Base-by-base conservation (phyloP, 2,329 filamentous ascomycete genomes). In the Metarhizium rileyi region DNA sequence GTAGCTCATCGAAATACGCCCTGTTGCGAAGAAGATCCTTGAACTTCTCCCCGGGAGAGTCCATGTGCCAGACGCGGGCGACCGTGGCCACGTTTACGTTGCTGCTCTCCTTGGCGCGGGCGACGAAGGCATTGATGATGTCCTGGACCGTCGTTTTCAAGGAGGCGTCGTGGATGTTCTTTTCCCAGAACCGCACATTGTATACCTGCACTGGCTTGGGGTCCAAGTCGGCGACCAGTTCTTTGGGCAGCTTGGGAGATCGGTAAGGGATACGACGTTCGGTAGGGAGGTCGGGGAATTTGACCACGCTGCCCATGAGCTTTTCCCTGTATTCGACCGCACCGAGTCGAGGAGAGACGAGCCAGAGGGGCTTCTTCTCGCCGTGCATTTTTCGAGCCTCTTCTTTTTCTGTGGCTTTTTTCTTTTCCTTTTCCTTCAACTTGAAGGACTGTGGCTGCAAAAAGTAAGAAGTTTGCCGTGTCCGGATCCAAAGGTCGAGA, bases 1-100 rank as follows among this genome's bases (percentile, higher is more conserved):
- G 59, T 4, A 61, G 51, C 53, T 62, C 60, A 20, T 61, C 58
- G 16, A 61, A 61, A 38, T 61, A 62, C 40, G 55, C 44, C 44
- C 53, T 55, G 51, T 61, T 51, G 30, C 53, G 51, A 18, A 61
- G 53, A 20, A 62, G 56, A 27, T 57, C 58, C 47, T 60, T 60
- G 52, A 62, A 62, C 52, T 61, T 61, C 25, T 61, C 59, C 26
- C 56, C 57, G 0, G 60, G 60, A 3, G 56, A 59, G 46, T 61
- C 59, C 60, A 62, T 62, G 48, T 62, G 60, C 60, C 60, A 62
- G 18, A 62, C 54, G 16, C 60, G 53, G 20, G 60, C 60, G 12
- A 61, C 54, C 12, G 60, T 61, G 5, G 59, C 60, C 46, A 55
- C 38, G 45, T 56, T 55, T 10, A 57, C 54, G 38, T 45, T 53